Evolutionary conservation across 345 rosid species (phyloP).

Genomic region (Leavenworthia alabamica): DNA sequence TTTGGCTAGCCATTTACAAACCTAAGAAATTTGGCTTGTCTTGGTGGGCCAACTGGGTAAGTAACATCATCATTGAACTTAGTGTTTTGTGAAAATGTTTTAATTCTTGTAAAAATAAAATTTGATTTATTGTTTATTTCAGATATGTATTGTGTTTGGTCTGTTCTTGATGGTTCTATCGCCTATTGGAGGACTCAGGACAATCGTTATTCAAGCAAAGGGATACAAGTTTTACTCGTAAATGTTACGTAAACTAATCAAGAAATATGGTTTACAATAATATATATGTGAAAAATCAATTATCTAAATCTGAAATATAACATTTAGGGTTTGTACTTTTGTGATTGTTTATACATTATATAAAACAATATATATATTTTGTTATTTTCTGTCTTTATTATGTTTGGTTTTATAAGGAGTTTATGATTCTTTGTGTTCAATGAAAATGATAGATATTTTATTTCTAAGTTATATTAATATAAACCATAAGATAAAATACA

Average conservation of each 20-base stretch:
- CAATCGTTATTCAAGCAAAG: slow-evolving; percentile 52
- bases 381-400: neutral
- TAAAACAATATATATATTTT: slow-evolving; percentile 1
- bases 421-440: slow-evolving; percentile 17
- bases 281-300: slow-evolving; percentile 11
- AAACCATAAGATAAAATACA: no score
- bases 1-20: slow-evolving; percentile 69
- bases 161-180: slow-evolving; percentile 52
- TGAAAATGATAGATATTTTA: neutral
- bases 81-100: neutral
- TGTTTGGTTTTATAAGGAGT: neutral
- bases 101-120: neutral
- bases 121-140: slow-evolving; percentile 19
- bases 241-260: slow-evolving; percentile 1
- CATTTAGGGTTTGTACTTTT: slow-evolving; percentile 16
- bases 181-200: slow-evolving; percentile 78
- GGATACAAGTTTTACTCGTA: slow-evolving; percentile 56
- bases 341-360: neutral
- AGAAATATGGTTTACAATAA: neutral
- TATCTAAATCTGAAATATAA: slow-evolving; percentile 1
- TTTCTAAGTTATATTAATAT: no score
- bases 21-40: slow-evolving; percentile 59
- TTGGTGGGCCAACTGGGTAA: slow-evolving; percentile 72
- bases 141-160: slow-evolving; percentile 67
- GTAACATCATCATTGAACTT: neutral